Conservation (phyloP, 352 stramenopile genomes). For the Pythium aquatile region DNA sequence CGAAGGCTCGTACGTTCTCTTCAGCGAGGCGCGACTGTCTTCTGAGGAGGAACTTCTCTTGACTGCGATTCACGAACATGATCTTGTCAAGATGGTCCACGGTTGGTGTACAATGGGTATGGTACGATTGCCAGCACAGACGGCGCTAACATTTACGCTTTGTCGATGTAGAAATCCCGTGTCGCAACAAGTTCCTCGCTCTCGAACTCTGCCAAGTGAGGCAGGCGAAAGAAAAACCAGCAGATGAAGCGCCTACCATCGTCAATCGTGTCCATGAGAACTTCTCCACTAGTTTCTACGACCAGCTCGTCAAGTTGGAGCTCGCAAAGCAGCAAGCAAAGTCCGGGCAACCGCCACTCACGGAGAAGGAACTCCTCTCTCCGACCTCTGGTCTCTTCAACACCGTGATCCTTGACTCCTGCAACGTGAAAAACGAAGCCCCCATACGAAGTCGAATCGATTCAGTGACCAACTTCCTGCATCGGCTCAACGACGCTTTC, state of each 20-base stretch:
- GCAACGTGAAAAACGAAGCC: constrained; percentile 37
- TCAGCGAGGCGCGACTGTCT: constrained; percentile 62
- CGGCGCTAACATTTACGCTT: too few relatives aligned
- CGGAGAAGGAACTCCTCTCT: constrained; percentile 20
- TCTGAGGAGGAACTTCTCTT: constrained; percentile 71
- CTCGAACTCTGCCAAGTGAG: constrained; percentile 66
- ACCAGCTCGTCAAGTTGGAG: constrained; percentile 30
- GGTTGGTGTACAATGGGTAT: constrained; percentile 25
- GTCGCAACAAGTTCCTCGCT: constrained; percentile 59
- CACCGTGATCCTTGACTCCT: constrained; percentile 56
- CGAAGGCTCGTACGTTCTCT: constrained; percentile 67
- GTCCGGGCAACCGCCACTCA: constrained; percentile 15
- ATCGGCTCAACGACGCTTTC: constrained; percentile 63
- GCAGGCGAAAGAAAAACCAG: constrained; percentile 42
- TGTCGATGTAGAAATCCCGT: constrained; percentile 47
- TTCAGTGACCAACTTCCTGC: constrained; percentile 56
- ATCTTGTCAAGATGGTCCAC: constrained; percentile 61
- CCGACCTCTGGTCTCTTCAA: constrained; percentile 31
- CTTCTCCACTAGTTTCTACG: constrained; percentile 37
- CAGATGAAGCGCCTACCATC: constrained; percentile 38
- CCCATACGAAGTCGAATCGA: constrained; percentile 40
- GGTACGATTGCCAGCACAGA: too few relatives aligned
- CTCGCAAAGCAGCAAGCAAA: background rate
- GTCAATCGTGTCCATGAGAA: constrained; percentile 44
- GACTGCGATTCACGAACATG: constrained; percentile 57